Evolutionary conservation across 345 rosid genomes (phyloP).

Genomic region (Gossypium stocksii): DNA sequence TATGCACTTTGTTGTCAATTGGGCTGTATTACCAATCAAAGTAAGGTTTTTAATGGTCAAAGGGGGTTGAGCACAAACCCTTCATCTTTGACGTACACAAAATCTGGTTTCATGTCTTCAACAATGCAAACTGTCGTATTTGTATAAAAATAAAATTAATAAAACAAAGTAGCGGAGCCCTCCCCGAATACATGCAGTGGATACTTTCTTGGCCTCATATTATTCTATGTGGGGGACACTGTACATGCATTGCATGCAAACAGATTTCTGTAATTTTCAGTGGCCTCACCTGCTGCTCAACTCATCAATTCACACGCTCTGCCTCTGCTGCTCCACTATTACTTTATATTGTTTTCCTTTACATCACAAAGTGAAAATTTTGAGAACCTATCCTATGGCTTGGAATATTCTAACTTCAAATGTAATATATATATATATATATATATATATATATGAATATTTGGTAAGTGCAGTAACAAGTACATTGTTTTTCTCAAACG

Average conservation of each 20-base stretch:
- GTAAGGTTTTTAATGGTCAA: not conserved
- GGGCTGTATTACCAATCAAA: not conserved
- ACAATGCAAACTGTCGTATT: not conserved
- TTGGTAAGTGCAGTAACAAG: too few relatives aligned
- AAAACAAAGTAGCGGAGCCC: not conserved
- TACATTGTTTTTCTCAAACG: too few relatives aligned
- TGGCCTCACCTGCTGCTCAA: not conserved
- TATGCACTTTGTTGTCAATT: not conserved
- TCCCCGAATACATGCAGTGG: not conserved
- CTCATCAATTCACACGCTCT: too few relatives aligned
- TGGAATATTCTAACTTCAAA: too few relatives aligned
- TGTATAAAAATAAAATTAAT: not conserved
- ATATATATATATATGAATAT: too few relatives aligned
- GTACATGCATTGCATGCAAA: not conserved
- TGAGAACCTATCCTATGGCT: too few relatives aligned
- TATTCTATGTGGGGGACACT: not conserved
- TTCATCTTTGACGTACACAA: not conserved
- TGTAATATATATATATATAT: too few relatives aligned
- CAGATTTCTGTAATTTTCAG: not conserved
- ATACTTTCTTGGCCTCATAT: not conserved
- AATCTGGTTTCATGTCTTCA: not conserved
- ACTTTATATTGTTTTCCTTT: too few relatives aligned
- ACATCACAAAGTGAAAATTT: too few relatives aligned
- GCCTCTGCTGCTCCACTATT: too few relatives aligned
- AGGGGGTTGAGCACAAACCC: not conserved